phyloP scores from a whole-genome alignment of 176 grass and related monocot genomes.

The Rhynchospora breviuscula region DNA sequence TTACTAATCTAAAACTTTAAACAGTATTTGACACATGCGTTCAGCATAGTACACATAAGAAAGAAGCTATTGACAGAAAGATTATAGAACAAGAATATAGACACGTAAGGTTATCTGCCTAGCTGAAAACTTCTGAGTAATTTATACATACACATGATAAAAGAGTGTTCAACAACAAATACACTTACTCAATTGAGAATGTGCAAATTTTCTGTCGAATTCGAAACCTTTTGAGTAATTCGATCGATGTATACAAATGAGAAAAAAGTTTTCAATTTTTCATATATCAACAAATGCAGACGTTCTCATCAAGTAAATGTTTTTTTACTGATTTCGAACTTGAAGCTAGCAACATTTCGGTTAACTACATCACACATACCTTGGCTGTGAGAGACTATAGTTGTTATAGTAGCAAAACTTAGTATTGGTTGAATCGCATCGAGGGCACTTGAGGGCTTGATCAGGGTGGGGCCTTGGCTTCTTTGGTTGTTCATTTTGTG shows the following conservation, averaged over 20 bases:
- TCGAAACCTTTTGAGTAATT: not conserved
- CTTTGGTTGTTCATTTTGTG: conserved; percentile 26
- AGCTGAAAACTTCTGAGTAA: not conserved
- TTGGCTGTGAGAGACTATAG: conserved; percentile 48
- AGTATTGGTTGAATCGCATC: conserved; percentile 47
- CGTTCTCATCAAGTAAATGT: not conserved
- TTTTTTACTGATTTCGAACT: not conserved
- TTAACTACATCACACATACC: conserved; percentile 28
- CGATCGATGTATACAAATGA: not conserved
- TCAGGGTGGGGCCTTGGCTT: conserved; percentile 38
- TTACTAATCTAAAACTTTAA: too few relatives aligned
- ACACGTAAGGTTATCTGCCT: not conserved
- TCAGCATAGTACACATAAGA: not conserved
- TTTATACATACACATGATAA: not conserved
- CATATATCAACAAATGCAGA: not conserved
- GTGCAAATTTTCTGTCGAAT: too few relatives aligned
- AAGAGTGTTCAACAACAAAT: too few relatives aligned
- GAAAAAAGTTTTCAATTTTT: not conserved
- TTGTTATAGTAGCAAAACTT: conserved; percentile 90
- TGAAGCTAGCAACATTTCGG: not conserved
- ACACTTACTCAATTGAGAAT: too few relatives aligned
- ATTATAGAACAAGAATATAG: not conserved
- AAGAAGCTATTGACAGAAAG: not conserved
- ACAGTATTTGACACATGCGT: not conserved
- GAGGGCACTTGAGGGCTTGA: conserved; percentile 37